Conservation (phyloP, 306 rosid genomes). For the Parietaria judaica region DNA sequence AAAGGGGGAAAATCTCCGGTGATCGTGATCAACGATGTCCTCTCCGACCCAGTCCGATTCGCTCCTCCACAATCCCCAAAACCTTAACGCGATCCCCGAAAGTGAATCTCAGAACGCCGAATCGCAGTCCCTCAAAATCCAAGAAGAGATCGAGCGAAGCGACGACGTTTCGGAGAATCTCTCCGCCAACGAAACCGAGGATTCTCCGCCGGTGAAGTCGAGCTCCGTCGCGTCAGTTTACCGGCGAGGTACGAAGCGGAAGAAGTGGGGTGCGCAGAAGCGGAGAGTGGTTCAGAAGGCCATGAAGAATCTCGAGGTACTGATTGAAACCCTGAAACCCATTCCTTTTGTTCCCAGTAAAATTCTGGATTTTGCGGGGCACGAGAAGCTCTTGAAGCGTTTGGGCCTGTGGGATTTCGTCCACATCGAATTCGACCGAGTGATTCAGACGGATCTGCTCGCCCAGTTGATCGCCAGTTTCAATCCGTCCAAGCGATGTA, state of each 20-base stretch:
- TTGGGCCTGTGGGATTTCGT: conserved; percentile 81
- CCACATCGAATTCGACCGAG: conserved; percentile 51
- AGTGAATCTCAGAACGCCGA: too few species aligned
- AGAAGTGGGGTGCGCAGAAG: background rate
- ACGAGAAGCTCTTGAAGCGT: conserved; percentile 54
- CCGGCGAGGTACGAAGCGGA: background rate
- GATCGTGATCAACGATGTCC: too few species aligned
- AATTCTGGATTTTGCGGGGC: conserved; percentile 47
- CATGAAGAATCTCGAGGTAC: conserved; percentile 42
- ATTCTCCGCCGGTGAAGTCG: conserved; percentile 19
- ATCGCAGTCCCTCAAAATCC: too few species aligned
- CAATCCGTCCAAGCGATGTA: conserved; percentile 13
- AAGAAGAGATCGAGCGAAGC: too few species aligned
- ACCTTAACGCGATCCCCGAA: too few species aligned
- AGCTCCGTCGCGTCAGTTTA: background rate
- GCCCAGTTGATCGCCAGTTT: conserved; percentile 53
- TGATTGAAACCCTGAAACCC: conserved; percentile 51
- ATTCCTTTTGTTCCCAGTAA: conserved; percentile 57
- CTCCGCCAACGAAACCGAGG: too few species aligned
- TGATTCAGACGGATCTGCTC: conserved; percentile 48
- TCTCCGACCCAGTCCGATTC: too few species aligned
- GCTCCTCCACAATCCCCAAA: too few species aligned
- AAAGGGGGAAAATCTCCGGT: too few species aligned
- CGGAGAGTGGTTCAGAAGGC: conserved; percentile 25
- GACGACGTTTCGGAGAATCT: too few species aligned